Base-by-base conservation (phyloP, 371 early-diverging fungal genomes). In the Apophysomyces trapeziformis region DNA sequence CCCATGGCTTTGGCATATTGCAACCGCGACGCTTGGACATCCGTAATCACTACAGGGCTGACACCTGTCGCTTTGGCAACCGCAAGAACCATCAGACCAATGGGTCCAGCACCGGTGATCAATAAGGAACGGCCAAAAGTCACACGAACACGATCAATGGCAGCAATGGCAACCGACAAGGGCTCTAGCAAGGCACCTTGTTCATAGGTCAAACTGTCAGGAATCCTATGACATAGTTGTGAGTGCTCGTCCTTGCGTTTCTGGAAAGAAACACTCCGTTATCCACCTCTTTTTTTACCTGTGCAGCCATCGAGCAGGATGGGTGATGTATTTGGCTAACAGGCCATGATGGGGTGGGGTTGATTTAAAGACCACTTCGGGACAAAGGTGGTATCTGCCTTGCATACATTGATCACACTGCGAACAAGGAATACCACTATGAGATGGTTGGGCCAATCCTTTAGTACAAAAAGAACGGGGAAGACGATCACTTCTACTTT, bases 341-440 rank as follows among this genome's bases (percentile, higher is more conserved):
- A 73, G 58, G 44, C 81, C 81, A 54, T 81, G 72, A 39, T 78
- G 63, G 46, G 81, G 81, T 43, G 81, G 81, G 37, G 81, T 81
- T 4, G 77, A 78, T 45, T 81, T 87, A 72, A 81, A 81, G 12
- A 76, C 46, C 13, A 81, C 77, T 2, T 69, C 73, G 14, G 81
- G 81, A 58, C 81, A 81, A 7, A 81, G 72, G 61, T 81, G 79
- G 57, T 81, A 81, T 62, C 76, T 72, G 16, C 81, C 81, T 37
- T 57, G 72, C 75, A 81, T 74, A 60, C 81, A 81, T 45, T 81
- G 81, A 32, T 76, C 71, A 66, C 81, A 81, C 9, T 58, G 18
- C 46, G 77, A 76, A 44, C 81, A 81, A 50, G 81, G 81, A 57
- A 81, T 81, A 62, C 81, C 81, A 68, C 81, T 78, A 71, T 14